Evolutionary conservation across 2,329 filamentous ascomycete genomes (phyloP).

Genomic region (Knoxdaviesia capensis): DNA sequence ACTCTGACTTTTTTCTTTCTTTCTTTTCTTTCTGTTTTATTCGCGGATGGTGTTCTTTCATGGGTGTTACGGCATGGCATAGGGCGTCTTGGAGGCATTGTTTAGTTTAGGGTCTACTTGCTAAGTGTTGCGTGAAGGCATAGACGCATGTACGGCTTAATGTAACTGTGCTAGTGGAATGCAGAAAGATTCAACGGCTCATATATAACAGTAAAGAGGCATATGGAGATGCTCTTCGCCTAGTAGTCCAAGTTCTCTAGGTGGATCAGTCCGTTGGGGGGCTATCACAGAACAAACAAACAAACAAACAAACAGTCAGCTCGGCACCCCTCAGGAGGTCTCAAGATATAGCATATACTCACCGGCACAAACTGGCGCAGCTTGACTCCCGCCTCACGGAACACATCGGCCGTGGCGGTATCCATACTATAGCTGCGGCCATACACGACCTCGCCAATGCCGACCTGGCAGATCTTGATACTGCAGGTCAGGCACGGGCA

Average conservation of each 20-base stretch:
- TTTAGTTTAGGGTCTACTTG: too few relatives aligned
- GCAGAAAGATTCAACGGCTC: too few relatives aligned
- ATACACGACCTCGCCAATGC: slow-evolving; percentile 89
- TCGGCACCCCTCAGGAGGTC: not conserved
- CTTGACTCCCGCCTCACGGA: slow-evolving; percentile 63
- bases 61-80: not conserved
- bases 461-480: slow-evolving; percentile 95
- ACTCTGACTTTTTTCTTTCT: not conserved
- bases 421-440: slow-evolving; percentile 93
- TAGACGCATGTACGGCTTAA: too few relatives aligned
- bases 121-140: too few relatives aligned
- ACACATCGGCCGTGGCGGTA: slow-evolving; percentile 58
- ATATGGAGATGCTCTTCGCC: not conserved
- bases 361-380: slow-evolving; percentile 78
- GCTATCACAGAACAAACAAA: slow-evolving; percentile 21
- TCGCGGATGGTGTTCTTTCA: not conserved
- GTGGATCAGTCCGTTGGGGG: slow-evolving; percentile 43
- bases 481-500: slow-evolving; percentile 95
- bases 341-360: slow-evolving; percentile 15
- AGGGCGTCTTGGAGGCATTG: too few relatives aligned
- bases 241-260: slow-evolving; percentile 27
- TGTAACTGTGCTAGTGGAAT: too few relatives aligned
- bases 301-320: slow-evolving; percentile 7
- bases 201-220: too few relatives aligned
- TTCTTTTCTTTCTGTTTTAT: not conserved